A percentile compares a stretch with the other conserved stretches of the same genome.
Evolutionary conservation across 805 yeast genomes (phyloP).

Genomic region (Wickerhamomyces canadensis): DNA sequence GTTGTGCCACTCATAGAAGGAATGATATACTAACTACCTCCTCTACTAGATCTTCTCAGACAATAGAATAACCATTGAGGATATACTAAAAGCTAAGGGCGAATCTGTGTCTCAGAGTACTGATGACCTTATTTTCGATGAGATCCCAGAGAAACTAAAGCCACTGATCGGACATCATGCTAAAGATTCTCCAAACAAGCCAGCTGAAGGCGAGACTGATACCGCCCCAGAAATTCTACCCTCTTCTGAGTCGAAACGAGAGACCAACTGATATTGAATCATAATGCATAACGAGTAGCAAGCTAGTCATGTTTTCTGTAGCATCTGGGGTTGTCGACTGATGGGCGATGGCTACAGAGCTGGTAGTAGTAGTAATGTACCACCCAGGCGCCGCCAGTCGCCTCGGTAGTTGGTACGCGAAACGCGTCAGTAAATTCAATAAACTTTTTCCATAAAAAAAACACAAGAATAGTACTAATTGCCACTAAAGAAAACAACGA

Average conservation of each 20-base stretch:
- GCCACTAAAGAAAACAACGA: too few relatives aligned
- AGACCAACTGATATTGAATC: too few relatives aligned
- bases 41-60: slow-evolving; percentile 66
- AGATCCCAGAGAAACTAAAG: slow-evolving; percentile 54
- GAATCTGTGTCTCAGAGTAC: slow-evolving; percentile 61
- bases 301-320: too few relatives aligned
- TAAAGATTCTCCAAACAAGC: slow-evolving; percentile 54
- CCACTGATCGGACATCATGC: slow-evolving; percentile 57
- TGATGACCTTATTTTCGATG: slow-evolving; percentile 65
- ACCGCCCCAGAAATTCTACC: background rate
- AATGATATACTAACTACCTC: slow-evolving; percentile 12
- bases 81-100: slow-evolving; percentile 70
- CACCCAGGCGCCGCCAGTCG: too few relatives aligned
- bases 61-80: slow-evolving; percentile 68
- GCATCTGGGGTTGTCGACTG: too few relatives aligned
- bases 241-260: background rate
- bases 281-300: too few relatives aligned
- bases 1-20: background rate
- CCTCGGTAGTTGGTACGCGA: too few relatives aligned
- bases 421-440: too few relatives aligned
- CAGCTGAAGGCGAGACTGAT: background rate
- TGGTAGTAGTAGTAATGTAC: too few relatives aligned
- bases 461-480: too few relatives aligned
- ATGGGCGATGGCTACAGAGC: too few relatives aligned
- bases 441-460: too few relatives aligned